Evolutionary conservation across 1,139 yeast species (phyloP).

Genomic region (Taphrina flavorubra): DNA sequence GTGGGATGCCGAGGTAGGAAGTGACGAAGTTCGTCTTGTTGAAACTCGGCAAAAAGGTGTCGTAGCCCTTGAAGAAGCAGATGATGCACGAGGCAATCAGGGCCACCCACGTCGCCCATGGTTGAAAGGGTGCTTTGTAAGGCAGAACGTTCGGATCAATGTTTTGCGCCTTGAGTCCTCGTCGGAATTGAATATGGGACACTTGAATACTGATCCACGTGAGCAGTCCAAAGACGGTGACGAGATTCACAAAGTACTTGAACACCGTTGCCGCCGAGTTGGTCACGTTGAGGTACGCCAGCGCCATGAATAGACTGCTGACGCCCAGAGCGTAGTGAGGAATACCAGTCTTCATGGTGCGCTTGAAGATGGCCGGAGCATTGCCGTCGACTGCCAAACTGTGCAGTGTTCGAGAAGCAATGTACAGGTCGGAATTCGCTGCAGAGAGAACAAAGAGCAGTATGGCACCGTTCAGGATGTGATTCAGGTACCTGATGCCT

Average conservation of each 20-base stretch:
- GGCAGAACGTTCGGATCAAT: constrained; percentile 58
- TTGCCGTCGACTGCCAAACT: constrained; percentile 81
- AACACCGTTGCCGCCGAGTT: constrained; percentile 68
- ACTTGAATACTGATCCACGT: constrained; percentile 70
- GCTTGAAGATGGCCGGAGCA: constrained; percentile 75
- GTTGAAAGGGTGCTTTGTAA: constrained; percentile 61
- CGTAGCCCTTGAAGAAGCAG: constrained; percentile 73
- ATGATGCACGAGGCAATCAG: constrained; percentile 63
- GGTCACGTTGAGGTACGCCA: constrained; percentile 72
- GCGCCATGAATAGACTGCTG: constrained; percentile 64
- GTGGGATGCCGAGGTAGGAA: constrained; percentile 78
- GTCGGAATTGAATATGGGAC: constrained; percentile 67
- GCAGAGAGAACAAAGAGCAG: constrained; percentile 71
- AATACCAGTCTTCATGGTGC: constrained; percentile 75
- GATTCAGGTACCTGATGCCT: constrained; percentile 71
- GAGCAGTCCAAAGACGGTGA: constrained; percentile 71
- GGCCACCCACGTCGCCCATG: constrained; percentile 62
- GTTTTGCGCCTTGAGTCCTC: constrained; percentile 72
- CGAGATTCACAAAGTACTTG: constrained; percentile 77
- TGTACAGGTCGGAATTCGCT: constrained; percentile 78
- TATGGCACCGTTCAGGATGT: constrained; percentile 75
- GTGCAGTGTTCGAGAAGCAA: constrained; percentile 79
- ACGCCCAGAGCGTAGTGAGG: constrained; percentile 72
- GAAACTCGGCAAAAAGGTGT: constrained; percentile 58
- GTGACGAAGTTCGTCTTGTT: constrained; percentile 70